phyloP scores from a whole-genome alignment of 345 rosid species.

The Murraya paniculata region DNA sequence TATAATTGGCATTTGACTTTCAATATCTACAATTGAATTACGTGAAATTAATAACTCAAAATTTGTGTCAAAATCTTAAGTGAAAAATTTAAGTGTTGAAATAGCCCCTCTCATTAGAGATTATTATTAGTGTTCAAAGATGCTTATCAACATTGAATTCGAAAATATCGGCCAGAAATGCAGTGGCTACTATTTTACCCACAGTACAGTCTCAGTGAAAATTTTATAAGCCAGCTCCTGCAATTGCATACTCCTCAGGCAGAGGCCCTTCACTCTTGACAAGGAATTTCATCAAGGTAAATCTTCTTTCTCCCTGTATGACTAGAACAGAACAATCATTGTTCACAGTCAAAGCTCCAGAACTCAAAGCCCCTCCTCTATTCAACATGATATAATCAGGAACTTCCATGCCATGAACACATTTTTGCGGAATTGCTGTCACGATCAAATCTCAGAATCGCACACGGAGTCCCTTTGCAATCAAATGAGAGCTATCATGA shows the following conservation, averaged over 20 bases:
- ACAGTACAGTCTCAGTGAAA: conserved; percentile 31
- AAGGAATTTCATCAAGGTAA: conserved; percentile 25
- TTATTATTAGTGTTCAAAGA: not conserved
- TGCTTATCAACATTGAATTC: not conserved
- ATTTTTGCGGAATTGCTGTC: too few species aligned
- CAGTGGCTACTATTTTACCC: conserved; percentile 63
- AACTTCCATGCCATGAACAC: too few species aligned
- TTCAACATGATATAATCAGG: too few species aligned
- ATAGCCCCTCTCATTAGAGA: too few species aligned
- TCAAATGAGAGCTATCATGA: conserved; percentile 16
- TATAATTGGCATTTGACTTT: too few species aligned
- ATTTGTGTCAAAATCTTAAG: too few species aligned
- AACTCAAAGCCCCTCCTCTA: not conserved
- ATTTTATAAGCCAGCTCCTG: conserved; percentile 66
- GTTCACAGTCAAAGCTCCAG: too few species aligned
- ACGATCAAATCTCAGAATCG: conserved; percentile 27
- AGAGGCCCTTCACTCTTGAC: not conserved
- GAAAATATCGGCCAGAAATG: conserved; percentile 37
- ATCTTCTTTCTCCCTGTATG: too few species aligned
- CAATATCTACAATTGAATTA: too few species aligned
- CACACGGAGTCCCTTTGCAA: conserved; percentile 57
- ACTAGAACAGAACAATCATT: too few species aligned
- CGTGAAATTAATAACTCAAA: too few species aligned
- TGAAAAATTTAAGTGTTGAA: too few species aligned
- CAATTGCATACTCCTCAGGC: conserved; percentile 62